Evolutionary conservation across 176 grass and related monocot genomes (phyloP).

Genomic region (Panicum miliaceum): DNA sequence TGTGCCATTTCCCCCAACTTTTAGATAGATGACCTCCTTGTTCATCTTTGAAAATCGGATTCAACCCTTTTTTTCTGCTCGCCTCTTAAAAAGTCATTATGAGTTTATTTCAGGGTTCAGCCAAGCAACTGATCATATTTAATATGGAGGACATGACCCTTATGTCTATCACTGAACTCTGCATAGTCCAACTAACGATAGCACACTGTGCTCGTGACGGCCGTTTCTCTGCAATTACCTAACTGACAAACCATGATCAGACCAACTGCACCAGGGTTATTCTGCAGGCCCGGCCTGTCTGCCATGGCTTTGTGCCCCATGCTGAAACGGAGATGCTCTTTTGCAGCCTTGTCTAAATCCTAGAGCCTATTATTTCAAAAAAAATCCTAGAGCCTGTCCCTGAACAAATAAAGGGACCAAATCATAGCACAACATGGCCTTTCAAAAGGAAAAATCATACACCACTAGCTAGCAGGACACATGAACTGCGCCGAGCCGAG

Average conservation of each 20-base stretch:
- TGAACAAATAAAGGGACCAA: constrained; percentile 9
- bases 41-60: not conserved
- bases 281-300: not conserved
- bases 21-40: not conserved
- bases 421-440: constrained; percentile 7
- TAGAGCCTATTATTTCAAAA: not conserved
- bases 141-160: not conserved
- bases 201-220: not conserved
- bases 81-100: not conserved
- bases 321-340: not conserved
- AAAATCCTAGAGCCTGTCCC: not conserved
- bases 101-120: not conserved
- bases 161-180: not conserved
- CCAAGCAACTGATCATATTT: not conserved
- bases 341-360: not conserved
- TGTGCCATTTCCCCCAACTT: constrained; percentile 1
- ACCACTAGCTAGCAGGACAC: not conserved
- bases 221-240: constrained; percentile 3
- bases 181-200: constrained; percentile 4
- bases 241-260: not conserved
- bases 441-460: constrained; percentile 30
- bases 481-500: constrained; percentile 11
- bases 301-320: not conserved
- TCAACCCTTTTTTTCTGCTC: not conserved
- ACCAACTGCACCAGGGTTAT: not conserved